These are phyloP conservation scores for Chenopodium berlandieri DNA, from an alignment of 148 eudicot genomes.

Conservation along the genomic window DNA sequence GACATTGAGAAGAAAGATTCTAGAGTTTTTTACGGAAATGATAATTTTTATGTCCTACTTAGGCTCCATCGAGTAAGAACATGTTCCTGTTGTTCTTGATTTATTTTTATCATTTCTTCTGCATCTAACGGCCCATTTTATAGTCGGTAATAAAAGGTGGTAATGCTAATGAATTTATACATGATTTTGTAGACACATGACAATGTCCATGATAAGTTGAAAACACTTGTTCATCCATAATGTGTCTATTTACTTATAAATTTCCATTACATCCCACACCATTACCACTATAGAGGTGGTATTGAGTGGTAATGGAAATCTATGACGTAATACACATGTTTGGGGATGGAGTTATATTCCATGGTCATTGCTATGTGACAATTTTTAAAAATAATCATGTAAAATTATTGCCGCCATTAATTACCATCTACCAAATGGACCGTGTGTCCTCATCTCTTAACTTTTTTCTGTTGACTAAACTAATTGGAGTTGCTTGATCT, in stretches of 20 bases:
- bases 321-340: neutral
- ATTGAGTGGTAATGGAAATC: neutral
- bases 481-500: neutral
- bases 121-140: neutral
- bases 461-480: neutral
- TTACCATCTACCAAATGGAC: neutral
- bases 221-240: neutral
- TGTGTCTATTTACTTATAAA: neutral
- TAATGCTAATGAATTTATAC: too few species aligned
- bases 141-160: neutral
- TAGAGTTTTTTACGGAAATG: conserved; percentile 77
- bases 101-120: neutral
- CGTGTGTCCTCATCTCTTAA: neutral
- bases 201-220: neutral
- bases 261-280: neutral
- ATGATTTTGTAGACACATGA: too few species aligned
- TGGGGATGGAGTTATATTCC: neutral
- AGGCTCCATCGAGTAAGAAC: conserved; percentile 79
- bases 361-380: neutral
- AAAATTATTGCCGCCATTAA: too few species aligned
- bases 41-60: conserved; percentile 71
- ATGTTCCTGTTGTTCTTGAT: neutral
- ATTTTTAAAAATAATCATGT: too few species aligned
- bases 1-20: conserved; percentile 45
- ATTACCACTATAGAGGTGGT: neutral